Percentiles rank a stretch among this genome's conserved stretches.
phyloP scores from a whole-genome alignment of 306 rosid genomes.

The Trichosanthes cucumerina region DNA sequence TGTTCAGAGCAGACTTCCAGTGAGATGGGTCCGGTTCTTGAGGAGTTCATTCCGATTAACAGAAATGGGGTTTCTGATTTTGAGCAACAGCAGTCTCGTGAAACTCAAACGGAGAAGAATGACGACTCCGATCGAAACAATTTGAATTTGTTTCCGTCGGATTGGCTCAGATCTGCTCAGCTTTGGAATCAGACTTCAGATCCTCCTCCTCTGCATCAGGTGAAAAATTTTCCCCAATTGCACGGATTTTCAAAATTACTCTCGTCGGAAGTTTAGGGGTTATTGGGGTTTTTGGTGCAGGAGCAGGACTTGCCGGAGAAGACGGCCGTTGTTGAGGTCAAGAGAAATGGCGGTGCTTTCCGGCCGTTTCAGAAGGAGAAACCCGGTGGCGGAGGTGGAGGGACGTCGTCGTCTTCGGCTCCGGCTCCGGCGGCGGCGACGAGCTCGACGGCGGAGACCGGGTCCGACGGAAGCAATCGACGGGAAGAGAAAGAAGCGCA shows the following conservation, averaged over 20 bases:
- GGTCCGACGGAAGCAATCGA: conserved; percentile 21
- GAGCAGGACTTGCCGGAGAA: conserved; percentile 54
- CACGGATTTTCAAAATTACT: background rate
- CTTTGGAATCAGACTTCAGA: conserved; percentile 60
- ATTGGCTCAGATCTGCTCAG: conserved; percentile 93
- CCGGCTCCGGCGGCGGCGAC: conserved; percentile 34
- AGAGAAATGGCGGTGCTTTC: conserved; percentile 67
- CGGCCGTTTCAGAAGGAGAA: conserved; percentile 74
- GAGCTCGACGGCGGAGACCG: conserved; percentile 42
- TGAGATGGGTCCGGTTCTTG: conserved; percentile 42
- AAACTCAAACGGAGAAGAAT: conserved; percentile 12
- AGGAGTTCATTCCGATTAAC: conserved; percentile 74
- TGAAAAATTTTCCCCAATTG: background rate
- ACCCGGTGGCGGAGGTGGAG: background rate
- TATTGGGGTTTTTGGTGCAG: conserved; percentile 20
- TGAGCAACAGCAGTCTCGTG: conserved; percentile 31
- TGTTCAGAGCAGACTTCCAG: conserved; percentile 69
- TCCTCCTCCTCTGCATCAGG: conserved; percentile 39
- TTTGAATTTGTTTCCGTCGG: conserved; percentile 62
- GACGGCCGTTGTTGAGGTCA: conserved; percentile 53
- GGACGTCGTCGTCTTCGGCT: conserved; percentile 13
- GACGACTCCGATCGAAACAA: conserved; percentile 28
- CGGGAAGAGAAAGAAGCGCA: conserved; percentile 58
- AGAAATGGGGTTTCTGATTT: conserved; percentile 32
- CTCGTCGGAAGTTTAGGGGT: background rate